Base-by-base conservation (phyloP, 768 basidiomycete species). In the Termitomyces sp. region DNA sequence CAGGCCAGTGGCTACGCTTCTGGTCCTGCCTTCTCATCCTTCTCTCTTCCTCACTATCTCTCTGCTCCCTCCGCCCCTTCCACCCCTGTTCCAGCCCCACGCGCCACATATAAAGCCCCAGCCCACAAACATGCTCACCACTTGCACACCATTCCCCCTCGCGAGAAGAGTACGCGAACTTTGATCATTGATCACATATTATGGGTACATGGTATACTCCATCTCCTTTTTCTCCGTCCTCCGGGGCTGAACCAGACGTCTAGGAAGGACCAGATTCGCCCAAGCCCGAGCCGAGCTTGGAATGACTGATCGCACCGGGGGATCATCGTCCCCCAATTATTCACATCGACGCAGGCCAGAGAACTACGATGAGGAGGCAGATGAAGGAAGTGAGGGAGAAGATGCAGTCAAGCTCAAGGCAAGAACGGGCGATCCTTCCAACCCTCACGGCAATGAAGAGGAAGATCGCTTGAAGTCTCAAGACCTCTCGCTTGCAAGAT, bases 71-170 rank as follows among this genome's bases (percentile, higher is more conserved):
- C 30, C 42, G 47, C 51, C 11, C 37, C 63, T 45, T 51, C 61
- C 30, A 52, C 57, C 21, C 50, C 63, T 21, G 52, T 51, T 38
- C 52, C 55, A 5, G 55, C 58, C n/a, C 53, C 65, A 10, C 62
- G 60, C 28, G 58, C 65, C 9, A 64, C 77, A 0, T 88, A 87
- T 72, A 80, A 76, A 58, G 81, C 87, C 2, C 87, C 88, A 8
- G 90, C 91, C 1, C 91, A 93, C 70, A 90, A 87, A 61, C 89
- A 92, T 75, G 90, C 90, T 0, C 91, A 93, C 66, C 89, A 93
- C 66, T 71, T 93, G 1, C 90, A 93, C 65, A 84, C 88, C 2
- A 92, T 93, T 32, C 90, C 90, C 2, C 91, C 89, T 2, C 74
- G 88, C 38, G 90, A 93, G 69, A 93, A 93, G 74, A 88, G 87